phyloP scores from a whole-genome alignment of 2,329 filamentous ascomycete species.

The Leptodontidium sp. region DNA sequence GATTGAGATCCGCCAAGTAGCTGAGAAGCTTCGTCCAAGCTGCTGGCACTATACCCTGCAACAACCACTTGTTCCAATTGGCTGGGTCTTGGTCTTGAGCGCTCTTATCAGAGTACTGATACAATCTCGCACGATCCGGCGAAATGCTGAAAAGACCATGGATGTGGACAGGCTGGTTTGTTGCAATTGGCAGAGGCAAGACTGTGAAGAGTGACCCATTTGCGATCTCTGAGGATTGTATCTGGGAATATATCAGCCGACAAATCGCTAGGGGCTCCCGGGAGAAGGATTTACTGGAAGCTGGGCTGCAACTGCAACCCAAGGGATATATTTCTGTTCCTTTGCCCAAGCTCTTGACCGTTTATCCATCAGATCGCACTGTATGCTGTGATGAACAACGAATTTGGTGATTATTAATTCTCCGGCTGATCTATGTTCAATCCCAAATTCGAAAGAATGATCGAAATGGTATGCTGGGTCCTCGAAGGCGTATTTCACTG shows the following conservation, averaged over 20 bases:
- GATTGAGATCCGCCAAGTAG: constrained; percentile 26
- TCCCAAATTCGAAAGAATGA: constrained; percentile 34
- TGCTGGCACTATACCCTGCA: constrained; percentile 38
- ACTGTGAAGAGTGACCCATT: constrained; percentile 44
- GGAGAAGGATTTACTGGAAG: constrained; percentile 28
- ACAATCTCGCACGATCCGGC: constrained; percentile 46
- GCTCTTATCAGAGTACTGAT: constrained; percentile 37
- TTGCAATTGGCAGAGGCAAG: constrained; percentile 45
- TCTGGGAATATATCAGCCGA: too few relatives aligned
- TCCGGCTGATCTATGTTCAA: constrained; percentile 20
- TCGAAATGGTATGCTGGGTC: not conserved
- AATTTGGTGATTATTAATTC: constrained; percentile 29
- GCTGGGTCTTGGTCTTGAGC: constrained; percentile 39
- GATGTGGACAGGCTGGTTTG: constrained; percentile 47
- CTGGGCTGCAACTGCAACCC: constrained; percentile 47
- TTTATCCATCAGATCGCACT: constrained; percentile 29
- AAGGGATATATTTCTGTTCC: constrained; percentile 44
- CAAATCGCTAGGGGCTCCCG: too few relatives aligned
- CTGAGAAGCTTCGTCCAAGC: constrained; percentile 43
- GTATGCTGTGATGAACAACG: constrained; percentile 46
- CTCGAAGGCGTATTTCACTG: constrained; percentile 27
- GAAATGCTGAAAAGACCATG: constrained; percentile 48
- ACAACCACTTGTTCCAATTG: constrained; percentile 46
- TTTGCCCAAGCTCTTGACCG: constrained; percentile 41
- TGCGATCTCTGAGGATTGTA: too few relatives aligned